phyloP scores from a whole-genome alignment of 1,284 basidiomycete species.

The Quambalaria eucalypti region DNA sequence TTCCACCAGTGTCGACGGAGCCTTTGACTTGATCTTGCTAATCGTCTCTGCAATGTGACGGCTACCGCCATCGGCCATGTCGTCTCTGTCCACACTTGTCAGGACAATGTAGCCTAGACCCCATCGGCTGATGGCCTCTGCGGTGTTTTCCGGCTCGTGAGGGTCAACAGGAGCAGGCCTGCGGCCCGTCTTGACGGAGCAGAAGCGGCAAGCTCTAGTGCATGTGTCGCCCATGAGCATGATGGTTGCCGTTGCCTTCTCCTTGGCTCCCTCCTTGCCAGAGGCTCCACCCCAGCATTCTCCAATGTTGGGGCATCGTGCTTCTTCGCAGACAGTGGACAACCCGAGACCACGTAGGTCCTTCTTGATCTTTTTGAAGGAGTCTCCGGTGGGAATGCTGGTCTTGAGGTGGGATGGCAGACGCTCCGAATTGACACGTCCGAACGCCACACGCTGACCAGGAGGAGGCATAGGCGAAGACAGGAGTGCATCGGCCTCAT shows the following conservation, averaged over 20 bases:
- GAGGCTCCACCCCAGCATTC: constrained; percentile 91
- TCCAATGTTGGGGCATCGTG: constrained; percentile 95
- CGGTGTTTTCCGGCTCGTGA: constrained; percentile 95
- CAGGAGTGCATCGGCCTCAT: background rate
- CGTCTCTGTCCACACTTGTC: constrained; percentile 93
- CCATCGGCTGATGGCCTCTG: constrained; percentile 96
- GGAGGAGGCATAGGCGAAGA: constrained; percentile 1
- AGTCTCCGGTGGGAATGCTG: constrained; percentile 65
- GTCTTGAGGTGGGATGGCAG: constrained; percentile 89
- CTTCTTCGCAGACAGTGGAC: constrained; percentile 97
- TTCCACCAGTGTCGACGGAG: constrained; percentile 90
- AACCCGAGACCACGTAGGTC: constrained; percentile 83
- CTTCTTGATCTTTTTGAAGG: constrained; percentile 86
- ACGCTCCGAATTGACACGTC: constrained; percentile 49
- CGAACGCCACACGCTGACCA: background rate
- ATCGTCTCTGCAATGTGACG: constrained; percentile 92
- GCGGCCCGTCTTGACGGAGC: constrained; percentile 88
- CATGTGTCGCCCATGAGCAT: constrained; percentile 99
- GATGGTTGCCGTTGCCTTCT: constrained; percentile 71
- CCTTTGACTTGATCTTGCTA: constrained; percentile 83
- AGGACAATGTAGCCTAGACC: constrained; percentile 96
- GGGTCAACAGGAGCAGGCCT: constrained; percentile 82
- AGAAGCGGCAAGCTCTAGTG: constrained; percentile 94
- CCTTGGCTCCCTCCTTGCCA: constrained; percentile 57
- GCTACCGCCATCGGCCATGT: constrained; percentile 83